A percentile compares a stretch with the other conserved stretches of the same genome.
These are phyloP conservation scores for Aspergillus amoenus DNA, from an alignment of 2,329 filamentous ascomycete species.

Conservation along the genomic window DNA sequence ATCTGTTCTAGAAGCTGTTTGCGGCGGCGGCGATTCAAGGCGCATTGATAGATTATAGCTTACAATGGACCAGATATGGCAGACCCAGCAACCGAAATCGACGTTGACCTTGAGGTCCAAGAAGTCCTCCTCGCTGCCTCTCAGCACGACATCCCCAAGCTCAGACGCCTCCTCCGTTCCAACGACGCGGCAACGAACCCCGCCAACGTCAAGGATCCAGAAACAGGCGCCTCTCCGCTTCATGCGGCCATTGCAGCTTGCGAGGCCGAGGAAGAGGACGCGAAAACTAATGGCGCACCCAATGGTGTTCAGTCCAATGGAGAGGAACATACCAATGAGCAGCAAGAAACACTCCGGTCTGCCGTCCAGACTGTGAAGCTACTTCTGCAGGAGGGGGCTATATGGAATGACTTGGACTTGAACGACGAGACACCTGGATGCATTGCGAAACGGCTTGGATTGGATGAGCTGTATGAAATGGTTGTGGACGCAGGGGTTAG, in stretches of 20 bases:
- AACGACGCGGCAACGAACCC: constrained; percentile 49
- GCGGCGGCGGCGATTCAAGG: neutral
- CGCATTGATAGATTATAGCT: neutral
- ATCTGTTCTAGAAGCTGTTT: neutral
- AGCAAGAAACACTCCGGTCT: constrained; percentile 49
- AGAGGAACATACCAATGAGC: constrained; percentile 4
- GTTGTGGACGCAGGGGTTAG: constrained; percentile 88
- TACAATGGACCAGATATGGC: constrained; percentile 20
- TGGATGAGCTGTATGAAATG: constrained; percentile 71
- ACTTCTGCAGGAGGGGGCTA: constrained; percentile 82
- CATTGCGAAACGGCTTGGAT: constrained; percentile 68
- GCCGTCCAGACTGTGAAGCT: constrained; percentile 69
- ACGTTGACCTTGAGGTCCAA: constrained; percentile 49
- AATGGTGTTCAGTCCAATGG: constrained; percentile 21
- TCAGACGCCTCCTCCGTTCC: constrained; percentile 68
- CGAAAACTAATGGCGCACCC: constrained; percentile 21
- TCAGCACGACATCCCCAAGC: constrained; percentile 64
- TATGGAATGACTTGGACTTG: constrained; percentile 93
- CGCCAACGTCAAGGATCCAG: constrained; percentile 76
- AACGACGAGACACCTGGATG: constrained; percentile 91
- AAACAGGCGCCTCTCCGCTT: constrained; percentile 81
- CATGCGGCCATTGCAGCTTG: constrained; percentile 86
- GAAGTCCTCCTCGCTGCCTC: constrained; percentile 66
- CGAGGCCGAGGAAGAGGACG: constrained; percentile 41
- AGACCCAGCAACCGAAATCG: constrained; percentile 24